phyloP scores from a whole-genome alignment of 495 filamentous ascomycete genomes.

The Penicillium mononematosum region DNA sequence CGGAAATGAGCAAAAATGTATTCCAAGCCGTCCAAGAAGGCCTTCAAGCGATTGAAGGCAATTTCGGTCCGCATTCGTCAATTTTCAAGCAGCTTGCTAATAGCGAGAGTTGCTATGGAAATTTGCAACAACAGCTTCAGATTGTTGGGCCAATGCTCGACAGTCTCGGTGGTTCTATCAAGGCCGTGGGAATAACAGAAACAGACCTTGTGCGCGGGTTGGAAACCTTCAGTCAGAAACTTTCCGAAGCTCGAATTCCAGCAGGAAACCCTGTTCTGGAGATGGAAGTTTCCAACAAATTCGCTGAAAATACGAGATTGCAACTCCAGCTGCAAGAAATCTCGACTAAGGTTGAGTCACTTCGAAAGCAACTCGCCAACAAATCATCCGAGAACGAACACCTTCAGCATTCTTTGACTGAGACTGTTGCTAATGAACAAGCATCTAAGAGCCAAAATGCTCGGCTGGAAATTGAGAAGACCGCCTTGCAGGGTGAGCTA shows the following conservation, averaged over 20 bases:
- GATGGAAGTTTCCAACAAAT: constrained; percentile 14
- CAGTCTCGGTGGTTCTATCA: constrained; percentile 21
- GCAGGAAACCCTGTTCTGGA: constrained; percentile 16
- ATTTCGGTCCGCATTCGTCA: constrained; percentile 23
- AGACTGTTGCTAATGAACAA: constrained; percentile 16
- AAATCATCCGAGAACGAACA: constrained; percentile 20
- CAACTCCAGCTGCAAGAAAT: constrained; percentile 26
- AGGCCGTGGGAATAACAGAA: constrained; percentile 17
- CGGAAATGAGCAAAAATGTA: constrained; percentile 17
- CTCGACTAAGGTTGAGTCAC: constrained; percentile 14
- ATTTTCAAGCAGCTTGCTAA: constrained; percentile 27
- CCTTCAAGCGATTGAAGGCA: constrained; percentile 19
- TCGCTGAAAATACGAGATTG: constrained; percentile 27
- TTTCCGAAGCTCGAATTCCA: constrained; percentile 25
- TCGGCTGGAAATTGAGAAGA: constrained; percentile 21
- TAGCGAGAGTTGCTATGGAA: constrained; percentile 13
- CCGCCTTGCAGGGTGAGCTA: constrained; percentile 22
- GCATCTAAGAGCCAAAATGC: constrained; percentile 12
- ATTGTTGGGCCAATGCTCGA: constrained; percentile 20
- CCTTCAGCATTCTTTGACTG: constrained; percentile 21
- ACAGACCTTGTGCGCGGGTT: constrained; percentile 23
- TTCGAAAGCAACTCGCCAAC: constrained; percentile 17
- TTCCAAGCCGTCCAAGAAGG: constrained; percentile 21
- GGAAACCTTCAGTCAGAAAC: constrained; percentile 18
- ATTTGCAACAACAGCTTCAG: constrained; percentile 23